These are phyloP conservation scores for Zancudomyces culisetae DNA, from an alignment of 371 early-diverging fungal genomes.

Conservation along the genomic window DNA sequence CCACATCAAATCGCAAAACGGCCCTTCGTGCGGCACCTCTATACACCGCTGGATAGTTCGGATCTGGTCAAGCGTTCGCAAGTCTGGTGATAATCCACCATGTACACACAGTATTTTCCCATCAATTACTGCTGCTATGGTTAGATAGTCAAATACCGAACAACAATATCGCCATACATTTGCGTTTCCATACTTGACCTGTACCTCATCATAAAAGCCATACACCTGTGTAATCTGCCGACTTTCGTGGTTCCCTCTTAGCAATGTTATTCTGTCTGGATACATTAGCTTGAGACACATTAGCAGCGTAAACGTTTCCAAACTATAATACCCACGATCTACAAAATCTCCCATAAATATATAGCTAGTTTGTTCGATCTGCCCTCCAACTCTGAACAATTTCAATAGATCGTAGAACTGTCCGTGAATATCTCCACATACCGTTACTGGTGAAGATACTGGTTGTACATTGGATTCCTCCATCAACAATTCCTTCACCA, in stretches of 20 bases:
- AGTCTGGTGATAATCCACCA: constrained; percentile 95
- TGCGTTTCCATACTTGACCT: constrained; percentile 91
- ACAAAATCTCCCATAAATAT: constrained; percentile 99
- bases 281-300: constrained; percentile 84
- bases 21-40: constrained; percentile 98
- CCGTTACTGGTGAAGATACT: constrained; percentile 85
- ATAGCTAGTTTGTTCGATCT: constrained; percentile 93
- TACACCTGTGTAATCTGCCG: constrained; percentile 98
- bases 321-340: constrained; percentile 95
- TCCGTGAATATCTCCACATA: constrained; percentile 97
- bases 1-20: constrained; percentile 97
- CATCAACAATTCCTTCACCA: constrained; percentile 73
- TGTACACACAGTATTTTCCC: constrained; percentile 94
- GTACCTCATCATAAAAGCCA: constrained; percentile 96
- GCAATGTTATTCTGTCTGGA: constrained; percentile 90
- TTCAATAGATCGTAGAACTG: constrained; percentile 98
- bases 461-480: constrained; percentile 94
- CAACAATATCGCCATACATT: constrained; percentile 99
- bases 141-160: constrained; percentile 95
- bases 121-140: constrained; percentile 83
- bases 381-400: constrained; percentile 94
- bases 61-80: constrained; percentile 93
- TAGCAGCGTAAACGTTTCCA: constrained; percentile 91
- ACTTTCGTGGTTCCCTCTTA: constrained; percentile 98
- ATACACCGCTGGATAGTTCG: constrained; percentile 90